These are phyloP conservation scores for Mycocentrospora acerina DNA, from an alignment of 2,329 filamentous ascomycete species.

Conservation along the genomic window DNA sequence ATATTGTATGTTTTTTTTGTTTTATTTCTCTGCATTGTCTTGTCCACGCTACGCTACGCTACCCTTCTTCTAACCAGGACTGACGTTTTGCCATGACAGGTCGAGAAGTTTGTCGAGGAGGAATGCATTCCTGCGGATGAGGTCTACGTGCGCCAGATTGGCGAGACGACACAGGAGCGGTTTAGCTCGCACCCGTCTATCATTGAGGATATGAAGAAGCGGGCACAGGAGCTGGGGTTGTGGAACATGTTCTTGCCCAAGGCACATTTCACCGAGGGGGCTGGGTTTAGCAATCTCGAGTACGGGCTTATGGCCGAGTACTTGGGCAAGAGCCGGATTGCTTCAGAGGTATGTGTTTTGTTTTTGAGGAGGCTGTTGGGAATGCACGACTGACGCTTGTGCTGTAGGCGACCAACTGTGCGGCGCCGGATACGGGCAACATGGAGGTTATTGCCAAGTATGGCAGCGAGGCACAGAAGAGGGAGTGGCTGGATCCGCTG, in stretches of 20 bases:
- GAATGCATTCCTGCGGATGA: slow-evolving; percentile 78
- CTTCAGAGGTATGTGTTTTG: slow-evolving; percentile 42
- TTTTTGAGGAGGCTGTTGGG: too few species aligned
- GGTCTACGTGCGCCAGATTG: slow-evolving; percentile 77
- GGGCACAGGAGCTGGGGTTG: slow-evolving; percentile 78
- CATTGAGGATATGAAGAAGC: slow-evolving; percentile 85
- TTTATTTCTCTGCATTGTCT: background rate
- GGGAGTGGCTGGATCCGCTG: slow-evolving; percentile 76
- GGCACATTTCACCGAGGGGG: slow-evolving; percentile 92
- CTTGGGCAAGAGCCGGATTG: slow-evolving; percentile 80
- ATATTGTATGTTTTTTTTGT: slow-evolving; percentile 57
- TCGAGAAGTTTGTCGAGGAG: slow-evolving; percentile 96
- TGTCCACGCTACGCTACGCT: background rate
- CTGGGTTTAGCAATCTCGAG: slow-evolving; percentile 92
- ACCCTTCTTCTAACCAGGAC: background rate
- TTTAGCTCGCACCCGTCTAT: slow-evolving; percentile 78
- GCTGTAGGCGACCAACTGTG: slow-evolving; percentile 72
- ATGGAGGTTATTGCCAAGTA: slow-evolving; percentile 96
- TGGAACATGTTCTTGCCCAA: slow-evolving; percentile 99
- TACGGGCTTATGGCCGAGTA: slow-evolving; percentile 98
- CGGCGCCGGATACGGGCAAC: slow-evolving; percentile 89
- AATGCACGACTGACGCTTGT: slow-evolving; percentile 5
- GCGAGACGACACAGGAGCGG: slow-evolving; percentile 67
- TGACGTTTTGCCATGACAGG: slow-evolving; percentile 46
- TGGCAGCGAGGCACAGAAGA: slow-evolving; percentile 81